A percentile compares a stretch with the other conserved stretches of the same genome.
These are phyloP conservation scores for Russula sp. DNA, from an alignment of 768 basidiomycete species.

Conservation along the genomic window DNA sequence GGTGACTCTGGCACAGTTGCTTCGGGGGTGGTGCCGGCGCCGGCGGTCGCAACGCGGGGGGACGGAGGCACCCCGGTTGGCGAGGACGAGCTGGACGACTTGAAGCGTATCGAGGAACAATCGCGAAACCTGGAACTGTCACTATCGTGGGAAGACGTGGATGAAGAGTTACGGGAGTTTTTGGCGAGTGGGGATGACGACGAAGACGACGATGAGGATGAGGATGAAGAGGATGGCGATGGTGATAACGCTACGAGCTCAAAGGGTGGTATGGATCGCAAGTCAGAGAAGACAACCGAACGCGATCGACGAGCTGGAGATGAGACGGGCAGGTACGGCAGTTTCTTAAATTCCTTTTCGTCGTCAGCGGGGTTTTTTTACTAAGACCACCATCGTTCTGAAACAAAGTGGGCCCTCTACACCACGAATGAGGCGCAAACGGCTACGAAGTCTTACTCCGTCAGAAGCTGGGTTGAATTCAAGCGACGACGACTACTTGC, in stretches of 20 bases:
- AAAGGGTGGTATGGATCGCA: constrained; percentile 5
- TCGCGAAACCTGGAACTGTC: constrained; percentile 23
- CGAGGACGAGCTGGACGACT: constrained; percentile 30
- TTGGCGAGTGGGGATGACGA: constrained; percentile 32
- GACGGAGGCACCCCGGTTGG: constrained; percentile 6
- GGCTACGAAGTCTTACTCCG: constrained; percentile 68
- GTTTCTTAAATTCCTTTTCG: constrained; percentile 9
- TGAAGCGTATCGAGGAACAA: constrained; percentile 25
- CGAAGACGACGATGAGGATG: constrained; percentile 36
- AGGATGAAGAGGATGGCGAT: constrained; percentile 46
- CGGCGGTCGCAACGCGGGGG: constrained; percentile 23
- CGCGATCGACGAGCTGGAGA: constrained; percentile 50
- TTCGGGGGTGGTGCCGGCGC: constrained; percentile 20
- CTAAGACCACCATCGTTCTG: constrained; percentile 5
- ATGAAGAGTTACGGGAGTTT: constrained; percentile 28
- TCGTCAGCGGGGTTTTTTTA: not conserved
- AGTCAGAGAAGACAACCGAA: constrained; percentile 42
- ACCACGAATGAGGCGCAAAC: constrained; percentile 57
- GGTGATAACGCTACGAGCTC: constrained; percentile 24
- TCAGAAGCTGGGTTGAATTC: constrained; percentile 48
- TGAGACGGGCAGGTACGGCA: constrained; percentile 46
- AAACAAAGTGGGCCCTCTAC: constrained; percentile 42
- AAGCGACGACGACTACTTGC: constrained; percentile 42
- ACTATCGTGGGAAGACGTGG: constrained; percentile 27
- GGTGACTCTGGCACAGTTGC: constrained; percentile 29